Evolutionary conservation across 2,329 filamentous ascomycete genomes (phyloP).

Genomic region (Hymenotorrendiella dingleyae): DNA sequence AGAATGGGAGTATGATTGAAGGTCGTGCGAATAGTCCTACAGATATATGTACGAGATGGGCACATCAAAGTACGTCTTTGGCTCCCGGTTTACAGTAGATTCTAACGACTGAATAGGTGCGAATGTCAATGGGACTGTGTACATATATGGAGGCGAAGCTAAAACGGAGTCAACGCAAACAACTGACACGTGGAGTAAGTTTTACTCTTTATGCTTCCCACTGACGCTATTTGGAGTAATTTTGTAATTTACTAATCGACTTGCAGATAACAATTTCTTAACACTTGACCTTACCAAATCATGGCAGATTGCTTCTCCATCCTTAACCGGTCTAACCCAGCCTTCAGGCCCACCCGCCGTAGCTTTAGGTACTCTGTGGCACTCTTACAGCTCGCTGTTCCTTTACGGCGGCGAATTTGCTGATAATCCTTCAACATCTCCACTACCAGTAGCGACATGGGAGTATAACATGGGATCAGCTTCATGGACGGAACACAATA

Average conservation of each 20-base stretch:
- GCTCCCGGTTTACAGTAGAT: not conserved
- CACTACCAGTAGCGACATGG: slow-evolving; percentile 60
- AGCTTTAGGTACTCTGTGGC: slow-evolving; percentile 70
- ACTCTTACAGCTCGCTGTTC: slow-evolving; percentile 62
- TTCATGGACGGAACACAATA: slow-evolving; percentile 56
- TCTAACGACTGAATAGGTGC: slow-evolving; percentile 38
- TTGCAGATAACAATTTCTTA: slow-evolving; percentile 64
- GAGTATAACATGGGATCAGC: slow-evolving; percentile 56
- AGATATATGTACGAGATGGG: slow-evolving; percentile 59
- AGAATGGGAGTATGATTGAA: slow-evolving; percentile 29
- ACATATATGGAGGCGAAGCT: slow-evolving; percentile 68
- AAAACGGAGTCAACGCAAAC: slow-evolving; percentile 52
- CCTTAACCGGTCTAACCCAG: slow-evolving; percentile 54
- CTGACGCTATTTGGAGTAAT: not conserved
- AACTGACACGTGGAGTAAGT: slow-evolving; percentile 63
- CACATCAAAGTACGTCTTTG: slow-evolving; percentile 48
- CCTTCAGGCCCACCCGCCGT: slow-evolving; percentile 66
- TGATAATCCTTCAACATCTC: slow-evolving; percentile 51
- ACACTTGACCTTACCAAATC: slow-evolving; percentile 64
- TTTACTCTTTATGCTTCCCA: not conserved
- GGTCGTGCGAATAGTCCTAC: slow-evolving; percentile 43
- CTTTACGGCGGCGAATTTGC: slow-evolving; percentile 72
- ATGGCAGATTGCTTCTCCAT: slow-evolving; percentile 62
- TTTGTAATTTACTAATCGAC: not conserved
- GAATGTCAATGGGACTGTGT: slow-evolving; percentile 67